Conservation (phyloP, 768 basidiomycete genomes). For the Macrocybe gigantea region DNA sequence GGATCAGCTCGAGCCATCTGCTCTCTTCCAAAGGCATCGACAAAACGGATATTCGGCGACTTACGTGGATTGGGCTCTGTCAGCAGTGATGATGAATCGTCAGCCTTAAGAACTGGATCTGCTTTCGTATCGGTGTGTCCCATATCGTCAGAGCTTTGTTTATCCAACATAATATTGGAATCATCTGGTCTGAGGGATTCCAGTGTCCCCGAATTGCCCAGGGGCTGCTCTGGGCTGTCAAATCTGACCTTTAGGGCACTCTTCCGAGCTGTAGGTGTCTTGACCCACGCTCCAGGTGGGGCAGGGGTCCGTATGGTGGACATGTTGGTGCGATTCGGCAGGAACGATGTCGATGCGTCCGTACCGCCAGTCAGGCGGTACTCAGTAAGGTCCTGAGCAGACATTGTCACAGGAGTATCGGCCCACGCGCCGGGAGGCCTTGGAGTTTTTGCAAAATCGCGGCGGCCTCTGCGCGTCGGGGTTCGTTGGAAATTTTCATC, state of each 20-base stretch:
- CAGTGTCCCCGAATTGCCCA: constrained; percentile 1
- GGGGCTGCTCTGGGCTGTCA: constrained; percentile 33
- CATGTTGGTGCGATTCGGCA: neutral
- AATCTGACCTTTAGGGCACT: constrained; percentile 71
- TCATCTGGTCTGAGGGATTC: neutral
- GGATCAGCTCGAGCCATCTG: constrained; percentile 11
- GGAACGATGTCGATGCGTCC: constrained; percentile 11
- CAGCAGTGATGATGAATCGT: neutral
- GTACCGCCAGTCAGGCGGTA: constrained; percentile 31
- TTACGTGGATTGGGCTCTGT: constrained; percentile 7
- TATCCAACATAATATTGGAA: no score
- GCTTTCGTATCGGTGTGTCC: neutral
- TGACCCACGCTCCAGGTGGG: constrained; percentile 64
- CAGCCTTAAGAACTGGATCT: neutral
- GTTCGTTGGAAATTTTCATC: constrained; percentile 17
- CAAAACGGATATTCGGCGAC: constrained; percentile 47
- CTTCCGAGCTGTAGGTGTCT: constrained; percentile 52
- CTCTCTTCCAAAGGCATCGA: constrained; percentile 68
- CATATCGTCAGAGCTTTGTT: neutral
- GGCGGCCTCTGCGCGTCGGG: constrained; percentile 11
- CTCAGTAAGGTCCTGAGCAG: constrained; percentile 13
- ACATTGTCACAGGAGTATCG: constrained; percentile 18
- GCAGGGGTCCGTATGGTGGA: constrained; percentile 46
- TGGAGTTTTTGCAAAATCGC: constrained; percentile 30
- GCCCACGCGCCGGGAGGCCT: constrained; percentile 38